Evolutionary conservation across 371 early-diverging fungal genomes (phyloP), one percentile per base, ranked within the genome.

Genomic region (Apophysomyces variabilis): DNA sequence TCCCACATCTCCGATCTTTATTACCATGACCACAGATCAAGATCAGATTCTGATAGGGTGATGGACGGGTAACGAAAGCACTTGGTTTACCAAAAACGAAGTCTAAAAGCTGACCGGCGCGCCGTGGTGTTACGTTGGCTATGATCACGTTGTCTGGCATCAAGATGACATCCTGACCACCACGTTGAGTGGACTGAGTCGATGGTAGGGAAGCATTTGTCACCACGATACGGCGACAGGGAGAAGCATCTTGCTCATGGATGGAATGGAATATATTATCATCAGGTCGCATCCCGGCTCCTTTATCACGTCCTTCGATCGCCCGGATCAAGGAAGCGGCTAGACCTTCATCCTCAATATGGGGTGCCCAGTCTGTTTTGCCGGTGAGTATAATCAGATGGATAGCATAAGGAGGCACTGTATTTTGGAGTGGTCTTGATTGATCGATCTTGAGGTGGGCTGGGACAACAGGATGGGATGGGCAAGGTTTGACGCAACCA

Each of bases 131-230:
- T 8, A 78, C 68, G 37, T 78, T 78, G n/a, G 74, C 66, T 26
- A 78, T 72, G 43, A 78, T 66, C 37, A 78, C 68, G 43, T 76
- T 78, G 50, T 78, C 79, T 12, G 79, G 79, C 64, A 78, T 36
- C 16, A 78, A 41, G 5, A 76, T 43, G 36, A 78, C 66, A 58
- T 78, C 79, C 37, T 46, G 46, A 16, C 65, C 66, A 8, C 39
- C 61, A 16, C 73, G 68, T 41, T 66, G 59, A 13, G 65, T 68
- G 1, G 79, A 72, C 54, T 65, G 66, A 0, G 7, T 44, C 1
- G 74, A 72, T 21, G 74, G 70, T 16, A 78, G 61, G 1, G 76
- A 73, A 0, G 66, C 66, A 44, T 73, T 71, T 38, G 74, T 78
- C 11, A 78, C 64, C 36, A 78, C 21, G 32, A 78, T 68, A 18